Percentiles rank a stretch among this genome's conserved stretches.
phyloP scores from a whole-genome alignment of 129 eudicot species.

The Smallanthus sonchifolius region DNA sequence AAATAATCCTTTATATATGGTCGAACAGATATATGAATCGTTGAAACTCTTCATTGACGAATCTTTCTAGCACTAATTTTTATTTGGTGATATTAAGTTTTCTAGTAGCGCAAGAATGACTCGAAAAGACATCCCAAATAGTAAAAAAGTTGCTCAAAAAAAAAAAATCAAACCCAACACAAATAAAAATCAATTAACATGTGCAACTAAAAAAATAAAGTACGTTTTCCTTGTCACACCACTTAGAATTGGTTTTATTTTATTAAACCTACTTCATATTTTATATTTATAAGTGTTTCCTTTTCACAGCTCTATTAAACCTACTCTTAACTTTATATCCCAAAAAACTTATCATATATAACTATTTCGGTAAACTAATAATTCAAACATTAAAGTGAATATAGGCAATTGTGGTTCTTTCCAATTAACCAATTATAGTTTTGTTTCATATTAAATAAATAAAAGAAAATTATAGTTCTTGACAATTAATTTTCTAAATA shows the following conservation, averaged over 20 bases:
- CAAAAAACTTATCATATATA: neutral
- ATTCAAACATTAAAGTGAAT: neutral
- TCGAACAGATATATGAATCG: too few relatives aligned
- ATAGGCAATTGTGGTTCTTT: conserved; percentile 2
- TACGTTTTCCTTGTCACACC: neutral
- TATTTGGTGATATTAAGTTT: too few relatives aligned
- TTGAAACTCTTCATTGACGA: too few relatives aligned
- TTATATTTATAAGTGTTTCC: neutral
- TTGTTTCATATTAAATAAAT: conserved; percentile 26
- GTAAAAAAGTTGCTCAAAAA: neutral
- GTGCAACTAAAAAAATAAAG: too few relatives aligned
- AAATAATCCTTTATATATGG: too few relatives aligned
- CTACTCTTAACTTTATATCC: neutral
- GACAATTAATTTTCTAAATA: too few relatives aligned
- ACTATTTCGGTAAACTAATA: neutral
- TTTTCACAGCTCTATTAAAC: neutral
- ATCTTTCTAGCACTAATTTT: too few relatives aligned
- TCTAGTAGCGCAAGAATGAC: too few relatives aligned
- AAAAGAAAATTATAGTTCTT: neutral
- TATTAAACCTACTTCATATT: neutral
- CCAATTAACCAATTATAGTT: conserved; percentile 19
- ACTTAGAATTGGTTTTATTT: neutral
- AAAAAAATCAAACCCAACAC: neutral
- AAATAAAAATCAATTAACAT: neutral
- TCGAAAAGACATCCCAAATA: too few relatives aligned